Evolutionary conservation across 768 basidiomycete genomes (phyloP).

Genomic region (Pleurotus ostreatus): DNA sequence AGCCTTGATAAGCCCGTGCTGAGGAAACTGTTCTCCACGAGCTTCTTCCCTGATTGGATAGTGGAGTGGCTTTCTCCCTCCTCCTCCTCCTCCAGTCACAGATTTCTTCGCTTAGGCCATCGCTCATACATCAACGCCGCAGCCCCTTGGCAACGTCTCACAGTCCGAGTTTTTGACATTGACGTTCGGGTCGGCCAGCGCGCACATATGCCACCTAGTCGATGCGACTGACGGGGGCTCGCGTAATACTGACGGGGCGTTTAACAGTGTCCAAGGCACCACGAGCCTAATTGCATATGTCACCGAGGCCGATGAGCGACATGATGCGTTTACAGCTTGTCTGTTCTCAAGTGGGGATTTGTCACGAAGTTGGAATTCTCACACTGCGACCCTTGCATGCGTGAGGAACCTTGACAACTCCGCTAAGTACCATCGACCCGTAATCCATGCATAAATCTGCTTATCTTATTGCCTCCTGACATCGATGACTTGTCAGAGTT

Average conservation of each 20-base stretch:
- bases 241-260: not conserved
- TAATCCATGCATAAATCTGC: not conserved
- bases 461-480: slow-evolving; percentile 1
- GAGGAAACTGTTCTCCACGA: not conserved
- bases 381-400: not conserved
- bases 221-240: too few species aligned
- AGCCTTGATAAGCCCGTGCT: not conserved
- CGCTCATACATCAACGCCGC: too few species aligned
- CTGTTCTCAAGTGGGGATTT: not conserved
- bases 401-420: slow-evolving; percentile 1
- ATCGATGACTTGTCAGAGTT: not conserved
- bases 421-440: not conserved
- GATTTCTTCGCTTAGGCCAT: too few species aligned
- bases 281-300: not conserved
- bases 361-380: not conserved
- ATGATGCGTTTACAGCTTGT: not conserved
- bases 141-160: not conserved
- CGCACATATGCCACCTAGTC: too few species aligned
- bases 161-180: slow-evolving; percentile 1
- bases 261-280: too few species aligned
- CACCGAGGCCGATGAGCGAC: slow-evolving; percentile 3
- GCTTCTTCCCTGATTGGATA: not conserved
- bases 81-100: too few species aligned
- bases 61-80: not conserved
- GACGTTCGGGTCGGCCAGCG: not conserved